phyloP scores from a whole-genome alignment of 768 basidiomycete species.

The Leucosporidium yakuticum region DNA sequence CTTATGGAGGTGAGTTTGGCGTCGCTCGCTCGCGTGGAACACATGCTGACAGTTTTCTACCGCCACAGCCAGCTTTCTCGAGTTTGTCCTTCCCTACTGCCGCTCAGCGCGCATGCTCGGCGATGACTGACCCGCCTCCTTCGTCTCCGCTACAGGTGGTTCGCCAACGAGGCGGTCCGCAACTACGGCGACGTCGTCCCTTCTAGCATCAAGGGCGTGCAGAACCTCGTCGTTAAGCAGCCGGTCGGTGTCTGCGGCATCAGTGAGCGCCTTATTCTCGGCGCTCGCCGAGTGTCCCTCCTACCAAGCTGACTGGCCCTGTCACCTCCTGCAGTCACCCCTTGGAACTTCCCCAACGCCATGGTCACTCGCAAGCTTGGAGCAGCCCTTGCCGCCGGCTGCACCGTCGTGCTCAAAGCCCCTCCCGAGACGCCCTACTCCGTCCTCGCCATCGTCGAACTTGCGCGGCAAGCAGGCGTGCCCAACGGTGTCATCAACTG shows the following conservation, averaged over 20 bases:
- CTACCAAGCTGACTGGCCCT: not conserved
- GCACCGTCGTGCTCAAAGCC: constrained; percentile 90
- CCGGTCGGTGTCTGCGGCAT: constrained; percentile 52
- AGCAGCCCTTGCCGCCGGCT: constrained; percentile 86
- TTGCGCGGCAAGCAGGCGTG: constrained; percentile 80
- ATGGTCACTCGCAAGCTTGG: constrained; percentile 74
- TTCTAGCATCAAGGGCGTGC: constrained; percentile 58
- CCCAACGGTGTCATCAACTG: constrained; percentile 94
- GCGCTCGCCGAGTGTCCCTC: no score
- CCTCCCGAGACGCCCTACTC: constrained; percentile 93
- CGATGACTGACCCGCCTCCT: constrained; percentile 7
- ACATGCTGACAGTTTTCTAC: constrained; percentile 52
- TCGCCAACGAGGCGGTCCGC: constrained; percentile 86
- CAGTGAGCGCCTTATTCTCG: constrained; percentile 36
- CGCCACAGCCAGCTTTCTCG: constrained; percentile 35
- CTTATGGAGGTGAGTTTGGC: constrained; percentile 73
- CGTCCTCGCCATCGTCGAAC: constrained; percentile 83
- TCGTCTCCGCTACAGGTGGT: constrained; percentile 21
- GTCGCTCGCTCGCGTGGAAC: no score
- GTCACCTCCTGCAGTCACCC: constrained; percentile 31
- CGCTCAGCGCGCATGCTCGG: not conserved
- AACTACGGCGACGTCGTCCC: constrained; percentile 90
- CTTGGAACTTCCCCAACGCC: constrained; percentile 38
- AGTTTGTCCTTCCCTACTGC: constrained; percentile 8
- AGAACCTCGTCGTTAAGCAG: constrained; percentile 89